phyloP scores from a whole-genome alignment of 805 yeast genomes.

The Candida nemodendra region DNA sequence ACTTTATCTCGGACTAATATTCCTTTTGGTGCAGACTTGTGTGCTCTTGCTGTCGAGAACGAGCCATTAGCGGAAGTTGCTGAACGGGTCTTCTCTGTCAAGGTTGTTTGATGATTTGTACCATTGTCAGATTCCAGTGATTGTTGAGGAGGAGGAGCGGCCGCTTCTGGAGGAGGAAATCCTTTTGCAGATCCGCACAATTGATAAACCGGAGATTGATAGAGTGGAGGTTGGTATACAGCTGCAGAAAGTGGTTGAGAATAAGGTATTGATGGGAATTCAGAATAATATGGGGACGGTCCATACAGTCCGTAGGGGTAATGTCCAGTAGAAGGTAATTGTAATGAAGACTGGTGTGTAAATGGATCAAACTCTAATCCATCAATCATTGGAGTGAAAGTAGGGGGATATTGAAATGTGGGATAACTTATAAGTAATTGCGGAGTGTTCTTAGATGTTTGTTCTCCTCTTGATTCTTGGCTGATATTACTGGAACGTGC shows the following conservation, averaged over 20 bases:
- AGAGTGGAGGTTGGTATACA: conserved; percentile 5
- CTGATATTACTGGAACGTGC: conserved; percentile 9
- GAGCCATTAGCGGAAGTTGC: neutral
- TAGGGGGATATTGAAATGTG: conserved; percentile 10
- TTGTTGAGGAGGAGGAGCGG: conserved; percentile 11
- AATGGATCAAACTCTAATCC: conserved; percentile 16
- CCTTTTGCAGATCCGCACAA: conserved; percentile 14
- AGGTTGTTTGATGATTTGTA: neutral
- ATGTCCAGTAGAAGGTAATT: conserved; percentile 18
- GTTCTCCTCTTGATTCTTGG: conserved; percentile 7
- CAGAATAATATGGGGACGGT: conserved; percentile 21
- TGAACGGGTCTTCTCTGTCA: neutral
- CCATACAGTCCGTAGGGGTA: conserved; percentile 21
- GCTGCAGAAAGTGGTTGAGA: conserved; percentile 14
- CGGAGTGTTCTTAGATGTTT: conserved; percentile 5
- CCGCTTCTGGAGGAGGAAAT: conserved; percentile 16
- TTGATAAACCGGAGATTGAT: conserved; percentile 15
- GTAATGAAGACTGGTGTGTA: conserved; percentile 15
- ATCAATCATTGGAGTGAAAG: conserved; percentile 17
- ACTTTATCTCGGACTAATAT: conserved; percentile 16
- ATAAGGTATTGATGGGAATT: conserved; percentile 14
- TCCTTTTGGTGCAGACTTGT: conserved; percentile 13
- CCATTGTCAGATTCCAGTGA: neutral
- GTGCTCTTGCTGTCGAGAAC: conserved; percentile 5
- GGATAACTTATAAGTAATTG: conserved; percentile 18